Evolutionary conservation across 495 filamentous ascomycete species (phyloP), one percentile per base, ranked within the genome.

Genomic region (Podospora appendiculata): DNA sequence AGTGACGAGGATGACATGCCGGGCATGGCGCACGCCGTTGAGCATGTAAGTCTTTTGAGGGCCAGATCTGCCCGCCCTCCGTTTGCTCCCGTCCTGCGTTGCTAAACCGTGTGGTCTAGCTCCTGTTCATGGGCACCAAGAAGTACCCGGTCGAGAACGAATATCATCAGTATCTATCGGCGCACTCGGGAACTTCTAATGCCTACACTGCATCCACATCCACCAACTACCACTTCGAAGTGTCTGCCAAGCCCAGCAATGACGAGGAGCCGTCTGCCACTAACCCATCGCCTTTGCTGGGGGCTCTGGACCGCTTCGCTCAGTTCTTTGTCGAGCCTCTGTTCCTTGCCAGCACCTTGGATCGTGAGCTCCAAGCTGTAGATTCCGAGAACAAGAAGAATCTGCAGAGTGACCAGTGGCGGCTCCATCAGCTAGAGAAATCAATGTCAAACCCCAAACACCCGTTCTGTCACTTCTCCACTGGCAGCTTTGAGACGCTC

Each of bases 351-450:
- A 90, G 85, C 40, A 96, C 92, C 2, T 66, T 99, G 40, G 93
- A 99, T 57, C 83, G 93, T 32, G 93, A 99, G 70, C 74, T 99
- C 53, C 80, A 75, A 54, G 93, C 93, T 16, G 93, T 99, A 16
- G 93, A 99, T 70, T 97, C 93, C 0, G 93, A 99, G 65, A 96
- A 97, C 71, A 99, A 99, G 78, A 97, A 99, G 77, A 99, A 99
- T 57, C 79, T 99, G 19, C 93, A 99, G 71, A 95, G 80, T 68
- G 93, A 99, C 65, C 73, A 81, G 53, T 99, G 94, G 94, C 85
- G 93, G 17, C 69, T 96, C 53, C 83, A 91, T 68, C 93, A 99
- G 65, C 77, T 99, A 33, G 88, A 88, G 62, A 96, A 96, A 69
- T 86, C 88, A 1, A 72, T 94, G 10, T 90, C 92, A 19, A 99